A percentile compares a stretch with the other conserved stretches of the same genome.
These are phyloP conservation scores for Podaxis rugospora DNA, from an alignment of 768 basidiomycete genomes.

Conservation along the genomic window DNA sequence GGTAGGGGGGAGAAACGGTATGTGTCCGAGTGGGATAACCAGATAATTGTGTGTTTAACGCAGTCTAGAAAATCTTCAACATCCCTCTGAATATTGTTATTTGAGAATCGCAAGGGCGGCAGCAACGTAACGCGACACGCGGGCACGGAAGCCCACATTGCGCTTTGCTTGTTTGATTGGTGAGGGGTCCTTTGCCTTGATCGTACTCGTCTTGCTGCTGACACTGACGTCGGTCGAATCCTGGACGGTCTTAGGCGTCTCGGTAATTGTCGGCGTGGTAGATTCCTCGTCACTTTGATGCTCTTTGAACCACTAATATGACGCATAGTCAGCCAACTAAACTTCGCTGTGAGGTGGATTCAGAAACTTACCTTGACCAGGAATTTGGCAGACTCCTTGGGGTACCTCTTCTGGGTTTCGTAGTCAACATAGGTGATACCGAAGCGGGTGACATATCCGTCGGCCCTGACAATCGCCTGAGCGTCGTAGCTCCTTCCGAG, in stretches of 20 bases:
- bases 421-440: conserved; percentile 73
- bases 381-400: conserved; percentile 59
- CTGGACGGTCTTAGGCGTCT: not conserved
- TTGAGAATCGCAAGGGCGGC: conserved; percentile 13
- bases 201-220: conserved; percentile 11
- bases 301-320: conserved; percentile 36
- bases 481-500: not conserved
- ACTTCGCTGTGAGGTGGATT: not conserved
- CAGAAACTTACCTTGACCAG: conserved; percentile 40
- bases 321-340: not conserved
- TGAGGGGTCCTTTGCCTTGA: not conserved
- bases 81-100: not conserved
- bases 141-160: conserved; percentile 7
- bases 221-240: conserved; percentile 1
- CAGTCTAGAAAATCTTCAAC: conserved; percentile 4
- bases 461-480: conserved; percentile 36
- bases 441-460: conserved; percentile 64
- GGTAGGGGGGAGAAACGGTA: not conserved
- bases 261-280: not conserved
- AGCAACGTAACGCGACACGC: conserved; percentile 10
- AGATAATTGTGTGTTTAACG: not conserved
- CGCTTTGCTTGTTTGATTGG: not conserved
- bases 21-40: not conserved
- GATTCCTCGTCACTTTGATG: conserved; percentile 18
- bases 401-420: conserved; percentile 59